Evolutionary conservation across 208 protist species (phyloP), one percentile per base, ranked within the genome.

Genomic region (Leptomonas pyrrhocoris): DNA sequence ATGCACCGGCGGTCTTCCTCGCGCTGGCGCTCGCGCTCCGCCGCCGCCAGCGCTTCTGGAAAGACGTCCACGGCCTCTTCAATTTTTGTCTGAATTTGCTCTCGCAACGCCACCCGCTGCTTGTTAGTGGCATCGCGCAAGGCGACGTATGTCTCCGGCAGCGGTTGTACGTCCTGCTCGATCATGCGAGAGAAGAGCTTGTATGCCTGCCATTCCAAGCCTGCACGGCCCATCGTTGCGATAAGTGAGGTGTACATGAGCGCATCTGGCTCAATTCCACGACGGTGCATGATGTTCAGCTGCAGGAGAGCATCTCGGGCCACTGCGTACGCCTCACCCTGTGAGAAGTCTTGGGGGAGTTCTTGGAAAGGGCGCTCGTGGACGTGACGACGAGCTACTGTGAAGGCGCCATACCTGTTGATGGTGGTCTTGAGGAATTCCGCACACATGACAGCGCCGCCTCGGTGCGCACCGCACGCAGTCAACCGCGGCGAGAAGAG

Each of bases 141-240:
- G 11, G 92, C 92, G 13, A 94, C 87, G 68, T 97, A 97, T 19
- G 94, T 97, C 59, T 97, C 92, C 2, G 94, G 94, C 30, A 96
- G 75, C 15, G 94, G 94, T 23, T 81, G 81, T 15, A 97, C 75
- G 42, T 86, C 68, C 49, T 85, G 73, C 74, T 97, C 92, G 21
- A 97, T 68, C 94, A 97, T 97, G 40, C 94, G 85, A 16, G 92
- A 95, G 68, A 97, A 97, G 23, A 97, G 80, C 73, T 97, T 97
- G 74, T 96, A 97, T 28, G 94, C 94, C 83, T 96, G 92, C 90
- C 92, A 96, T 83, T 97, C 94, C 38, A 96, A 67, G 9, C 84
- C 74, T 12, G 92, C 92, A 1, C 81, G 76, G 23, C 80, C 94
- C 94, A 97, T 97, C 40, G 83, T 95, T 23, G 79, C 73, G 60